These are phyloP conservation scores for Mycena chlorophos DNA, from an alignment of 768 basidiomycete species.

Conservation along the genomic window DNA sequence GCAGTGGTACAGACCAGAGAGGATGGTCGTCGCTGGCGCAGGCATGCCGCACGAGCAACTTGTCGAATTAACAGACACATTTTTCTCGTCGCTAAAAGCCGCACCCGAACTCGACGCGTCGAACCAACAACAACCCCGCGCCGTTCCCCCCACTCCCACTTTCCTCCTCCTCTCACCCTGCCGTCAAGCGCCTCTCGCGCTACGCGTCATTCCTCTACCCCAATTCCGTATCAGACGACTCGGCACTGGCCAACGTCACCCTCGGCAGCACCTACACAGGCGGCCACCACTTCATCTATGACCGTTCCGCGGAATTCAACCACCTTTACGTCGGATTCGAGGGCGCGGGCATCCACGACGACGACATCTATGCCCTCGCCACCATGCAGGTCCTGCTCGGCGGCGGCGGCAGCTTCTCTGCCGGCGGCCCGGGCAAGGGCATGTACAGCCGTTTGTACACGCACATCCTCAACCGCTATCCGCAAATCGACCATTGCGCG, in stretches of 20 bases:
- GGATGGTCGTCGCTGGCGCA: conserved; percentile 93
- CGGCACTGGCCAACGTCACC: conserved; percentile 37
- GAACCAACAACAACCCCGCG: conserved; percentile 33
- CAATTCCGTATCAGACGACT: conserved; percentile 27
- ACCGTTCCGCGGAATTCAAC: conserved; percentile 70
- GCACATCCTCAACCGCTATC: conserved; percentile 91
- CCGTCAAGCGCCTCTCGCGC: conserved; percentile 70
- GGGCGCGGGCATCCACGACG: conserved; percentile 85
- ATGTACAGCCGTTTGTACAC: conserved; percentile 99
- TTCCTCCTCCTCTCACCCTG: conserved; percentile 47
- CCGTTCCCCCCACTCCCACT: conserved; percentile 60
- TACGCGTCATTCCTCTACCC: conserved; percentile 77
- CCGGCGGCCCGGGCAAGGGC: conserved; percentile 97
- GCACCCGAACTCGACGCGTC: conserved; percentile 29
- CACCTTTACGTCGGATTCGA: conserved; percentile 94
- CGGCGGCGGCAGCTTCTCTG: conserved; percentile 95
- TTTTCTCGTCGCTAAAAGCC: conserved; percentile 75
- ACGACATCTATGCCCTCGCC: conserved; percentile 90
- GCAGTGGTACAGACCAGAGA: conserved; percentile 89
- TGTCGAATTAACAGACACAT: conserved; percentile 80
- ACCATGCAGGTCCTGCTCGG: conserved; percentile 94
- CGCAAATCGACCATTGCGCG: conserved; percentile 91
- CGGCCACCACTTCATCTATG: conserved; percentile 71
- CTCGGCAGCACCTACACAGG: conserved; percentile 70
- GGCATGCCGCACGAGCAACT: conserved; percentile 90